Evolutionary conservation across 2,329 filamentous ascomycete genomes (phyloP), one percentile per base, ranked within the genome.

Genomic region (Monilinia fructicola): DNA sequence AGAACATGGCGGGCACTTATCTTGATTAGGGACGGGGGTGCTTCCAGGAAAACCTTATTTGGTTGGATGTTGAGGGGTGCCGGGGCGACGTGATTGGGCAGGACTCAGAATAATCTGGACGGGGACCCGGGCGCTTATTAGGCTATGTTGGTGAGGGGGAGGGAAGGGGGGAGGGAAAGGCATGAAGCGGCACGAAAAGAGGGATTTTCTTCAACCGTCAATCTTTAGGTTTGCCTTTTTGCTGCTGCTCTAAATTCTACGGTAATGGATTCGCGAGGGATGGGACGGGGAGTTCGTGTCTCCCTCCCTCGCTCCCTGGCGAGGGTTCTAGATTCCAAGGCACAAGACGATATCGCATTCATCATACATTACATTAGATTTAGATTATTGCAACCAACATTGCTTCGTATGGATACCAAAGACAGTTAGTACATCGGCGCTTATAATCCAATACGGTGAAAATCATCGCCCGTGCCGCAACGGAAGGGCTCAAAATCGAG

Each of bases 161-260:
- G 42, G 42, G 16, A n/a, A n/a, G n/a, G 16, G 35, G 35, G 7
- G 38, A 6, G 4, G 44, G 44, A 9, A 46, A 7, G 12, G 40
- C 40, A 42, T 21, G 44, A 21, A 48, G 46, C 46, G 46, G 46
- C 46, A 50, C 9, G n/a, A 48, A 21, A 48, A n/a, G 21, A 48
- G 21, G 21, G 46, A 48, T 46, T 46, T 59, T 44, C 42, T 54
- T 59, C 55, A 59, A 35, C 42, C 40, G 26, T 35, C 12, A 7
- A 14, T 59, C 21, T 59, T 14, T 59, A 7, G 40, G 23, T 58
- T 40, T 58, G 38, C 23, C 55, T 58, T 31, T 35, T 7, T n/a
- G 11, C 31, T 3, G 56, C 56, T 60, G 56, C 56, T 50, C 21
- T 60, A 60, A 50, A n/a, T n/a, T n/a, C n/a, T n/a, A n/a, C n/a